A percentile compares a stretch with the other conserved stretches of the same genome.
Conservation (phyloP, 2,329 filamentous ascomycete genomes). For the Pestalotiopsis sp. region DNA sequence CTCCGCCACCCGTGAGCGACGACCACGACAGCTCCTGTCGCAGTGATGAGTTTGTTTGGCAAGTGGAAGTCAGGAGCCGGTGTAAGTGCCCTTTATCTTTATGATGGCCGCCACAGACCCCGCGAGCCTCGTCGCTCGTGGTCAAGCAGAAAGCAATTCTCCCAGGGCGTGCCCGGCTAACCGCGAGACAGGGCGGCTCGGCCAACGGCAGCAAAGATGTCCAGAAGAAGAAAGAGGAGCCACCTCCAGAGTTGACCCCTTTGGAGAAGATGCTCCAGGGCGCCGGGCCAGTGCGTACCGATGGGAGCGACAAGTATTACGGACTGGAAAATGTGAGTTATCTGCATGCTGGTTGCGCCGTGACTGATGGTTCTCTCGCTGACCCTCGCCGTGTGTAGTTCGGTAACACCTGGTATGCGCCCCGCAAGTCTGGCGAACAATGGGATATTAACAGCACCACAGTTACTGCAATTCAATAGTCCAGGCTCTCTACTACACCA, state of each 20-base stretch:
- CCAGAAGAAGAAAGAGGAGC: conserved; percentile 58
- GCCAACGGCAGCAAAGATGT: conserved; percentile 48
- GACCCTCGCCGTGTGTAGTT: conserved; percentile 62
- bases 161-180: conserved; percentile 22
- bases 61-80: conserved; percentile 59
- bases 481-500: conserved; percentile 95
- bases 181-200: conserved; percentile 38
- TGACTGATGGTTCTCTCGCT: conserved; percentile 29
- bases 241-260: conserved; percentile 61
- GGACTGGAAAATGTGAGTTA: conserved; percentile 91
- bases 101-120: conserved; percentile 7
- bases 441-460: conserved; percentile 25
- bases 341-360: conserved; percentile 15
- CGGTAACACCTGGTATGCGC: conserved; percentile 87
- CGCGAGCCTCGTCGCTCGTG: background rate
- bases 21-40: conserved; percentile 41
- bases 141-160: background rate
- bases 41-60: conserved; percentile 53
- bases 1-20: conserved; percentile 15
- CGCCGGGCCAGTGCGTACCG: conserved; percentile 76
- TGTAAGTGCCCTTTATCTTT: conserved; percentile 44
- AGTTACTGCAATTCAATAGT: conserved; percentile 99
- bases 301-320: conserved; percentile 98
- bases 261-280: conserved; percentile 78
- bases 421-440: conserved; percentile 11